Base-by-base conservation (phyloP, 441 rosid genomes). In the Pelargonium australe region DNA sequence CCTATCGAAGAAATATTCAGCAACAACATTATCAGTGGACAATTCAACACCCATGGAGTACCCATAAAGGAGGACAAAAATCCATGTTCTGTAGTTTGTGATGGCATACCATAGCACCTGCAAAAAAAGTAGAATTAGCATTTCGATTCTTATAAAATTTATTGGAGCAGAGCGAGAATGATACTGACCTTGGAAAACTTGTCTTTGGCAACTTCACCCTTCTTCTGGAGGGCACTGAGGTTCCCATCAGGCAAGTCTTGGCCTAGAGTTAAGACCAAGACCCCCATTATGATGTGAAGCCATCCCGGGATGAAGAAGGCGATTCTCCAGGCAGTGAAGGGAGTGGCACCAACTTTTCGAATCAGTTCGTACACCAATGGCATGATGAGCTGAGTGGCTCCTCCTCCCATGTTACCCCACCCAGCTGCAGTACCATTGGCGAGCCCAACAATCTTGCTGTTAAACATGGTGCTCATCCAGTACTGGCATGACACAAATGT, bases 401-500 rank as follows among this genome's bases (percentile, higher is more conserved):
- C 96, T 3, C 96, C 95, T 0, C 98, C 95, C 96, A 90, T 88
- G 65, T 90, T 90, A 0, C 98, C 96, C 98, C 98, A 92, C 4
- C 95, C 96, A 0, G 92, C 96, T 0, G 98, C 95, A 0, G 95
- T 90, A 7, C 97, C 96, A 10, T 91, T 91, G 25, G 82, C 96
- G 2, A 86, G 80, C 12, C 97, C 96, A 1, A 87, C 85, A 51
- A 91, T 91, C 82, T 89, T 87, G 44, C 95, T 81, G 41, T 90
- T 92, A 71, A 90, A 92, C 98, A 90, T 92, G 0, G 89, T 87
- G 76, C 96, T 91, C 97, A 91, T 91, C 97, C 97, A 89, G 60
- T 84, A 91, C 63, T 91, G 97, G 72, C 95, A 91, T 1, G 97
- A 91, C 64, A 91, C 95, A 20, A 91, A 91, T 0, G 97, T 87